Base-by-base conservation (phyloP, 352 stramenopile genomes). In the Pythium dissotocum region DNA sequence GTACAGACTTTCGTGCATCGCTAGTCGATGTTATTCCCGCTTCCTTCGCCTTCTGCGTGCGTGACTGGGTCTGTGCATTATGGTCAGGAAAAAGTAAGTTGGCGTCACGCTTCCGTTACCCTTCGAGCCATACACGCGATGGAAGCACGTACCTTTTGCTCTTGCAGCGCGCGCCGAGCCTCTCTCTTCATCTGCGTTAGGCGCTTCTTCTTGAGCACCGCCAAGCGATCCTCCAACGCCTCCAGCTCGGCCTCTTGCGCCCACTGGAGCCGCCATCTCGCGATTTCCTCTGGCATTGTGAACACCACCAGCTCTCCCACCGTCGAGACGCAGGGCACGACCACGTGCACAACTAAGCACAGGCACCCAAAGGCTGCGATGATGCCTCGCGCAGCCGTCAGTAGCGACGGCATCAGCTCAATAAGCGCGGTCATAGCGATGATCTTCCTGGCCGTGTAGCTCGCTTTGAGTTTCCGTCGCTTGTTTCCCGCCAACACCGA, bases 301-400 rank as follows among this genome's bases (percentile, higher is more conserved):
- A 38, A 18, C 10, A 64, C 12, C 21, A 70, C 12, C 6, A 75
- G 30, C 36, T 63, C 40, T 13, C 42, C 51, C n/a, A 65, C 35
- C 12, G 16, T 21, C 10, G 10, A 18, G 21, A 66, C 13, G 35
- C 51, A 61, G 16, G 68, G 68, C 16, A 64, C 32, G 28, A 75
- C 44, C 4, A 55, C 68, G 16, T 70, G 26, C 12, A 58, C 18
- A 16, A 67, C 42, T 14, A 75, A 56, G 36, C 58, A 70, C 3
- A 75, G 16, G 33, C 24, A 58, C 2, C 68, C 68, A 35, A 70
- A 67, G 26, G 52, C 49, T n/a, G 68, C 68, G 35, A 70, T 55
- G 35, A 75, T 21, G 33, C 61, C 68, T 13, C 68, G 62, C 35
- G 53, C 58, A 35, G 61, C 40, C 28, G 63, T 64, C 16, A 70